phyloP scores from a whole-genome alignment of 139 green algal genomes.

The Desmodesmus armatus region DNA sequence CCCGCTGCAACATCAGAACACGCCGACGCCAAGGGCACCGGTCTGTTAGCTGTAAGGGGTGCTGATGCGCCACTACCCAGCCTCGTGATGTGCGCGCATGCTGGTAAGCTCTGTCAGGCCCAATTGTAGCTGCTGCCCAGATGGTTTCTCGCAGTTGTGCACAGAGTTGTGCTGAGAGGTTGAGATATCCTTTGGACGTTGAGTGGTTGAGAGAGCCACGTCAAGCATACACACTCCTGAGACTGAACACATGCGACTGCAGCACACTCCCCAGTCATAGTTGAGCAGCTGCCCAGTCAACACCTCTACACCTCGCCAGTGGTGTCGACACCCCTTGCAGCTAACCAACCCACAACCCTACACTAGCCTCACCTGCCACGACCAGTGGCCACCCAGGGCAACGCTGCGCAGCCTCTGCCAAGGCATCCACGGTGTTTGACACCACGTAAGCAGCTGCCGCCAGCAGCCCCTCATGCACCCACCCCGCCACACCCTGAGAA shows the following conservation, averaged over 20 bases:
- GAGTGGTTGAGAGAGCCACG: no score
- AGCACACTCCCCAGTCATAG: not conserved
- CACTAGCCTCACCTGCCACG: constrained; percentile 59
- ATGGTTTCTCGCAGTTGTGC: no score
- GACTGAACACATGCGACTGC: not conserved
- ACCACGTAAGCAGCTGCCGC: constrained; percentile 66
- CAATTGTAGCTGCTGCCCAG: no score
- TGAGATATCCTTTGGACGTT: no score
- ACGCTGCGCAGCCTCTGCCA: constrained; percentile 48
- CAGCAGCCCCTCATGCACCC: constrained; percentile 67
- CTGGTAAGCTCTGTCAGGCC: no score
- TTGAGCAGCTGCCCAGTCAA: not conserved
- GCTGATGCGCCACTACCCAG: no score
- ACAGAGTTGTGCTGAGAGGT: no score
- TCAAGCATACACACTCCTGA: no score
- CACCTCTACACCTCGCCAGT: not conserved
- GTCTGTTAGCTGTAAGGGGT: no score
- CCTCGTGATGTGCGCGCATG: no score
- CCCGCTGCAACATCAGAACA: not conserved
- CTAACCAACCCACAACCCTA: not conserved
- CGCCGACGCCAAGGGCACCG: no score
- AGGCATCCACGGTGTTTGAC: constrained; percentile 50
- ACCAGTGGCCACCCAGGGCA: constrained; percentile 60
- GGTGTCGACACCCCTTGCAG: not conserved
- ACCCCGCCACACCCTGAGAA: constrained; percentile 42